phyloP scores from a whole-genome alignment of 345 rosid genomes.

The Toxicodendron radicans region DNA sequence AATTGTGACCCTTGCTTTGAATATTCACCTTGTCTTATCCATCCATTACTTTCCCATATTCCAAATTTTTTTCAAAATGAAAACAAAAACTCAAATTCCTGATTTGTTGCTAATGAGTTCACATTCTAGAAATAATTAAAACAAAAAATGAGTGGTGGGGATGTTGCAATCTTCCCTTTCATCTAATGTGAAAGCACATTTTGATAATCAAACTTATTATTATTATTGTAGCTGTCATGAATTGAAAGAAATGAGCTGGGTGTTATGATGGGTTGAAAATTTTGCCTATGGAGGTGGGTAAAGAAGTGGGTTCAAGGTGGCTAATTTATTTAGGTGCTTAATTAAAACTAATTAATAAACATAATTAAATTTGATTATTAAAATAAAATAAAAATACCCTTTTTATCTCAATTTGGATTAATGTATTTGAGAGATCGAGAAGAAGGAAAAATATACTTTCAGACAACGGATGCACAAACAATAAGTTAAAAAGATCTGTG shows the following conservation, averaged over 20 bases:
- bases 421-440: too few relatives aligned
- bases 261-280: not conserved
- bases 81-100: not conserved
- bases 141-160: too few relatives aligned
- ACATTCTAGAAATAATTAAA: not conserved
- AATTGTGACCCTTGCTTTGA: not conserved
- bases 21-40: conserved; percentile 9
- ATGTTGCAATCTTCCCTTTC: not conserved
- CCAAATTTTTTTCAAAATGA: not conserved
- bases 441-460: too few relatives aligned
- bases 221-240: not conserved
- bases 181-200: conserved; percentile 4
- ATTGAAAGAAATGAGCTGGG: not conserved
- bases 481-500: too few relatives aligned
- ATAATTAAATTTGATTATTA: not conserved
- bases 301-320: not conserved
- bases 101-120: conserved; percentile 4
- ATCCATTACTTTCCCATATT: too few relatives aligned
- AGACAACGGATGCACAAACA: too few relatives aligned
- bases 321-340: not conserved
- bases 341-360: not conserved
- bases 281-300: not conserved
- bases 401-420: too few relatives aligned
- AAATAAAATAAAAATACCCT: not conserved
- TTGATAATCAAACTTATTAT: not conserved